Base-by-base conservation (phyloP, 768 basidiomycete species). In the Termitomyces sp. region DNA sequence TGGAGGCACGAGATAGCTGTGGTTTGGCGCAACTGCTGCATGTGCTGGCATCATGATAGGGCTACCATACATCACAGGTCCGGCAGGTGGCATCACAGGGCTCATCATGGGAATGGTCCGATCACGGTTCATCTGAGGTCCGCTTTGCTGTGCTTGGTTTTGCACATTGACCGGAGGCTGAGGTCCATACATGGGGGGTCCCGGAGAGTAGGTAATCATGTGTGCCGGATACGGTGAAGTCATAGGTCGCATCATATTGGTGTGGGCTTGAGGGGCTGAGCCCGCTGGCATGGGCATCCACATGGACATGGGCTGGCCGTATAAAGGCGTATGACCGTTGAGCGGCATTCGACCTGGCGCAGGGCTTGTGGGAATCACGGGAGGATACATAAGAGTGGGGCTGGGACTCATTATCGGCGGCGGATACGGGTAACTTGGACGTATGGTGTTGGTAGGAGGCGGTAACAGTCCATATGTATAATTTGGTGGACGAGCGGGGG, bases 401-500 rank as follows among this genome's bases (percentile, higher is more conserved):
- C 76, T 82, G 4, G 88, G 87, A 60, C 80, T 83, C 72, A 88
- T 77, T 78, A 90, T 84, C 2, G 87, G 83, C 14, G 88, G 84
- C 23, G 80, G 73, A 66, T 89, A 89, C 21, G 78, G 68, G 71
- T 86, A 91, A 43, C 76, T 68, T 12, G 82, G 77, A 14, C 86
- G 82, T 64, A 85, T 73, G 53, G 70, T 74, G 64, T 73, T 76
- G 50, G 79, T 71, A n/a, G 78, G 71, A 17, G 77, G 75, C 54
- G 73, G 73, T 42, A 75, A 73, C 37, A 77, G 71, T 15, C 73
- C 67, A 64, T 80, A 78, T 30, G 69, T 19, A 61, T 75, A 75
- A 48, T 67, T 64, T 9, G 70, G 68, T 40, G 78, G 78, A 35
- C 78, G 76, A 52, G 77, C 73, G 47, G 77, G 75, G 55, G 78